Base-by-base conservation (phyloP, 805 yeast species). In the Starmera dryadoides region DNA sequence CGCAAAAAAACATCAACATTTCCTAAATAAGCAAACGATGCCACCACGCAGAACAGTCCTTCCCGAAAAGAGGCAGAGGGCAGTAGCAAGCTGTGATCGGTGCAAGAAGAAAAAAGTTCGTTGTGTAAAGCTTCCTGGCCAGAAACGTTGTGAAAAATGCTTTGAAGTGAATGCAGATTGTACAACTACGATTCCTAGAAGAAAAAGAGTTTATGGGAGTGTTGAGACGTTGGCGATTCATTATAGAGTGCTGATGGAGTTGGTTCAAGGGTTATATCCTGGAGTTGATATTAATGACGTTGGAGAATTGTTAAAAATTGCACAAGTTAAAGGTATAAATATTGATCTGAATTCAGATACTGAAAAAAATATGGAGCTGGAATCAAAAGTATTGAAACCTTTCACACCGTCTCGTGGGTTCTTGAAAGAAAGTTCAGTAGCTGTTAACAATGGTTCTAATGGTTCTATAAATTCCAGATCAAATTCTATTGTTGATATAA, bases 201-300 rank as follows among this genome's bases (percentile, higher is more conserved):
- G 70, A 47, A 60, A 65, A 42, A 47, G 72, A 15, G 59, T 62
- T 20, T 58, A 60, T 41, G 71, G 69, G 0, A 66, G 72, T 1
- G 54, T 66, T 5, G 71, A 68, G 42, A 65, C 69, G 42, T 54
- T 69, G 18, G 62, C 67, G 0, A 47, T 63, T 8, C 76, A 71
- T 46, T 69, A 70, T 42, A 66, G 62, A 42, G 65, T 71, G 31
- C 52, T 71, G 6, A 36, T 61, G 25, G 53, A 61, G 12, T 42
- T 71, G 19, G 63, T 69, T 3, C 53, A 59, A 8, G 70, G 69
- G 0, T 47, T 71, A 4, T 68, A 65, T 42, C 76, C 75, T 0
- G 68, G 68, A 35, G 55, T 61, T 16, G 75, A 71, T 43, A 58
- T 65, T 22, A 63, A 65, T 45, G 67, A 62, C 39, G 63, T 69